A percentile compares a stretch with the other conserved stretches of the same genome.
Evolutionary conservation across 2,329 filamentous ascomycete genomes (phyloP).

Genomic region (Aspergillus cejpii): DNA sequence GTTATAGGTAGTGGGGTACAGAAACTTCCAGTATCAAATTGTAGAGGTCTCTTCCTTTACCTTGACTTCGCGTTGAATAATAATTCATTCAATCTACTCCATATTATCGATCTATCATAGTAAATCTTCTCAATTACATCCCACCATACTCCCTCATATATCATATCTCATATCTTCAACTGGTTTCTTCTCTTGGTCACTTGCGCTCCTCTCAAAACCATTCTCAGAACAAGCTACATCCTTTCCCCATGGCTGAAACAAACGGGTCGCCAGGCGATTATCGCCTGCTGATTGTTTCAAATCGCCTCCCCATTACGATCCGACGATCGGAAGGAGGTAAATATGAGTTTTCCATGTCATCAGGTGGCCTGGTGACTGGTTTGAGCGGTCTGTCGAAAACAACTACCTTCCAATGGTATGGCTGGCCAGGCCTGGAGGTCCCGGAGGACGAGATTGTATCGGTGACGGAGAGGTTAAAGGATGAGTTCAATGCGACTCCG

Average conservation of each 20-base stretch:
- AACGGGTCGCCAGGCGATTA: constrained; percentile 17
- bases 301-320: constrained; percentile 88
- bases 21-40: no score
- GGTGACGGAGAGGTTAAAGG: constrained; percentile 67
- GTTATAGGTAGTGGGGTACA: no score
- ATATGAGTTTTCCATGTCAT: constrained; percentile 89
- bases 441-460: constrained; percentile 68
- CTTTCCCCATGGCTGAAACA: constrained; percentile 7
- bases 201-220: no score
- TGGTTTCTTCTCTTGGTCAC: neutral
- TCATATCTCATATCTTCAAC: no score
- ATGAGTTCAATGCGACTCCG: constrained; percentile 77
- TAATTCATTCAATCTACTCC: no score
- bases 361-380: constrained; percentile 83
- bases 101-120: neutral
- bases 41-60: no score
- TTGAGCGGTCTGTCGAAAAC: constrained; percentile 81
- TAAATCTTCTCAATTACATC: neutral
- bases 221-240: neutral
- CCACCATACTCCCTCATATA: neutral
- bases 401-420: constrained; percentile 92
- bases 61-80: no score
- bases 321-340: constrained; percentile 80
- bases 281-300: constrained; percentile 73
- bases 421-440: constrained; percentile 86